Evolutionary conservation across 441 rosid species (phyloP).

Genomic region (Erodium trifolium): DNA sequence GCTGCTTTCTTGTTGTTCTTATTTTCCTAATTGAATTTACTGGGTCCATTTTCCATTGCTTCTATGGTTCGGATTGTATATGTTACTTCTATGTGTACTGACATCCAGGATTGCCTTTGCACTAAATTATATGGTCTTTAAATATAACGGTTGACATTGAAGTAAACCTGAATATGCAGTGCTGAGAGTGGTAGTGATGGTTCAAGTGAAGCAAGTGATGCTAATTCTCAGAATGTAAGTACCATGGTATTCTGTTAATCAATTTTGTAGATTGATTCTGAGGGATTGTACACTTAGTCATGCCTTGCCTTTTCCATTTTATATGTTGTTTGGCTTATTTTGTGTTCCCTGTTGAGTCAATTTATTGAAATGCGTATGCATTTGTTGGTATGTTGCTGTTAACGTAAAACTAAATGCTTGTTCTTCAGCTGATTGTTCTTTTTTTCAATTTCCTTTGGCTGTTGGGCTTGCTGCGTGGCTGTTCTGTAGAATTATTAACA

Average conservation of each 20-base stretch:
- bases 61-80: background rate
- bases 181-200: slow-evolving; percentile 86
- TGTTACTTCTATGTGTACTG: background rate
- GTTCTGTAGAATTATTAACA: no score
- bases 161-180: slow-evolving; percentile 34
- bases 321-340: background rate
- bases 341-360: background rate
- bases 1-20: background rate
- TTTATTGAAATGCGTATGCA: background rate
- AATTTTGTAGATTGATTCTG: slow-evolving; percentile 1
- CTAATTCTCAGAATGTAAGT: slow-evolving; percentile 73
- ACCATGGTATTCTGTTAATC: slow-evolving; percentile 2
- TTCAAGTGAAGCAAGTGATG: slow-evolving; percentile 92
- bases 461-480: no score
- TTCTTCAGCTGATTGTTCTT: no score
- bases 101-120: slow-evolving; percentile 14
- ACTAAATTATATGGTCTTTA: background rate
- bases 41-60: background rate
- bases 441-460: no score
- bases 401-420: background rate
- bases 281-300: background rate
- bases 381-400: background rate
- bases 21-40: background rate
- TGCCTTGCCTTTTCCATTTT: background rate
- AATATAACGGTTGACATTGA: slow-evolving; percentile 24